Percentiles rank a stretch among this genome's conserved stretches.
These are phyloP conservation scores for Escovopsis sp. DNA, from an alignment of 2,329 filamentous ascomycete species.

Conservation along the genomic window DNA sequence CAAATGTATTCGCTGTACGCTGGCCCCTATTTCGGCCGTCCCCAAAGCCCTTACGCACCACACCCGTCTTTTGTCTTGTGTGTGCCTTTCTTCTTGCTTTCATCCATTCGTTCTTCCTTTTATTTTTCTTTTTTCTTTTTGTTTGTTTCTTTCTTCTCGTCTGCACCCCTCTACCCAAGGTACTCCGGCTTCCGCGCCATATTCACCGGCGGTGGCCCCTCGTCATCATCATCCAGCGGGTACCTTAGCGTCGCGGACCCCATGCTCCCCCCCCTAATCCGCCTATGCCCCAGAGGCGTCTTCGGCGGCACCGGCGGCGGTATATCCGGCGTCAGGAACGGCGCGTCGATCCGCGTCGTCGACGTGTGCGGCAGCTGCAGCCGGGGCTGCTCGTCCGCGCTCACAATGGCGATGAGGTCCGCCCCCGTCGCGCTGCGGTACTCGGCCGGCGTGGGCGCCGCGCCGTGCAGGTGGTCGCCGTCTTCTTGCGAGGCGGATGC, in stretches of 20 bases:
- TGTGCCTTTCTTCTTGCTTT: too few species aligned
- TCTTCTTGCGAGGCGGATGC: constrained; percentile 18
- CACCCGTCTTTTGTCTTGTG: too few species aligned
- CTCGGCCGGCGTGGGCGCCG: constrained; percentile 42
- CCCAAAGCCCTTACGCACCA: too few species aligned
- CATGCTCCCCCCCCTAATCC: constrained; percentile 15
- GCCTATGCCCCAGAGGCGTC: constrained; percentile 41
- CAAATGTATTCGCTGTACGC: too few species aligned
- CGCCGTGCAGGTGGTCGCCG: constrained; percentile 38
- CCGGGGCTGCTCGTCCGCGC: constrained; percentile 40
- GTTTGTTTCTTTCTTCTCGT: too few species aligned
- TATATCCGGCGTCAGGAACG: constrained; percentile 64
- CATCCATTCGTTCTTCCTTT: too few species aligned
- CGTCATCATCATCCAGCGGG: constrained; percentile 61
- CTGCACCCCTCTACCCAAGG: constrained; percentile 33
- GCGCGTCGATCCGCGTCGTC: constrained; percentile 38
- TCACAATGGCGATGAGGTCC: constrained; percentile 54
- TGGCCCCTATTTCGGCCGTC: too few species aligned
- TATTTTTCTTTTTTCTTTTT: too few species aligned
- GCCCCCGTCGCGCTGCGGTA: constrained; percentile 41
- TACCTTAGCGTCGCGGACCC: constrained; percentile 48
- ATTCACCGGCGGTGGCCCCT: constrained; percentile 69
- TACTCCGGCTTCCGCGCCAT: constrained; percentile 75
- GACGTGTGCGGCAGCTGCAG: constrained; percentile 15
- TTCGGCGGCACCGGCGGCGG: constrained; percentile 67